Evolutionary conservation across 2,329 filamentous ascomycete genomes (phyloP).

Genomic region (Xylaria sp.): DNA sequence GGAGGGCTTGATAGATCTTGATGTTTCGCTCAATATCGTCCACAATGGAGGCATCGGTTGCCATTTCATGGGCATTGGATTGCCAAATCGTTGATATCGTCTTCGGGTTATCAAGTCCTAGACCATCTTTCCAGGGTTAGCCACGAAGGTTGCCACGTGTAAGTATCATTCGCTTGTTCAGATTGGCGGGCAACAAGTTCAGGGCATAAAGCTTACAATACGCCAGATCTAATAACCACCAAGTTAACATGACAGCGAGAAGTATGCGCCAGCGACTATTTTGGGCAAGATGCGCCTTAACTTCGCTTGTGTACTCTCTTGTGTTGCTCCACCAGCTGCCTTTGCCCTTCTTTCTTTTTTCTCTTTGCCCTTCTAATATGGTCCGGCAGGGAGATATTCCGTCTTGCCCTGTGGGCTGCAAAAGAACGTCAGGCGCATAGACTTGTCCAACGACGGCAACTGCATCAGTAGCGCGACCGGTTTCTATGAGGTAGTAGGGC

Average conservation of each 20-base stretch:
- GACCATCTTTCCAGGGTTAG: conserved; percentile 40
- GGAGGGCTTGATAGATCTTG: conserved; percentile 31
- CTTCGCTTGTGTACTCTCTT: conserved; percentile 18
- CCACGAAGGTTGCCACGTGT: neutral
- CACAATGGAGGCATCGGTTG: neutral
- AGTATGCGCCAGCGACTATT: conserved; percentile 38
- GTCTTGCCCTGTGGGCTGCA: conserved; percentile 18
- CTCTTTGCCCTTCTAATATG: neutral
- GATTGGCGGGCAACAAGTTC: neutral
- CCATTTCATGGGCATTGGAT: neutral
- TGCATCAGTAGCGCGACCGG: conserved; percentile 35
- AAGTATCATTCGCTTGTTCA: neutral
- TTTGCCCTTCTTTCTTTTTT: conserved; percentile 2
- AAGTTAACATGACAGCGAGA: conserved; percentile 47
- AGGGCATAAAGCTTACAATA: conserved; percentile 40
- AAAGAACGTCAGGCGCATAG: conserved; percentile 23
- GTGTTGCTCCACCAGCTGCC: conserved; percentile 1
- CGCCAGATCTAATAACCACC: conserved; percentile 52
- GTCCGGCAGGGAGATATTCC: conserved; percentile 1
- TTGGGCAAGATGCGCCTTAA: conserved; percentile 32
- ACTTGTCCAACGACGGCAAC: conserved; percentile 32
- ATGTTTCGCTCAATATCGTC: conserved; percentile 22
- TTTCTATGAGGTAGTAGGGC: conserved; percentile 46
- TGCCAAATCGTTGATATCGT: conserved; percentile 34
- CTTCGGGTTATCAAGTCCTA: conserved; percentile 46